Evolutionary conservation across 768 basidiomycete genomes (phyloP), one percentile per base, ranked within the genome.

Genomic region (Saitozyma sp.): DNA sequence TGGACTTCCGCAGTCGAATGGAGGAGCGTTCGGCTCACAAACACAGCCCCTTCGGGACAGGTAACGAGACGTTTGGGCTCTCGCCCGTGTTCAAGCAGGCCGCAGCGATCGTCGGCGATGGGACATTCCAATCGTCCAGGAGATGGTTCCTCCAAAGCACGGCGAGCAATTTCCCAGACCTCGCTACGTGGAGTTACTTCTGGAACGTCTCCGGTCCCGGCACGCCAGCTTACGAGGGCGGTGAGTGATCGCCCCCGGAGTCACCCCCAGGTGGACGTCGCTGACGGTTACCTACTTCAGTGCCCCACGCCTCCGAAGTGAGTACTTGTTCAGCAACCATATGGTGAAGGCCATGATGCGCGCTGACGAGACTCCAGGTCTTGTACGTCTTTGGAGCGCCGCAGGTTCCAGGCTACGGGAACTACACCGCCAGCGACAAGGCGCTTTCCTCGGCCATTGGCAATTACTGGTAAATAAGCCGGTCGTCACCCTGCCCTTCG

Each of bases 171-270:
- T 56, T 20, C 52, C 59, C 59, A 7, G 52, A 54, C 17, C 41
- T 54, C 11, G 19, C 38, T 29, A 72, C 72, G 5, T 78, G 75
- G 73, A 65, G 73, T 11, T 78, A 78, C 64, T 62, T 69, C 40
- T 78, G 73, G 55, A 69, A 68, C 42, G 68, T 71, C 61, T 59
- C 66, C 37, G 29, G 59, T 20, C 71, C 64, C 3, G 50, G 54
- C n/a, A 41, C 55, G 0, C 42, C 54, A 13, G 38, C 53, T 6
- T 65, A 65, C 41, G n/a, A 20, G 9, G 70, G 70, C 43, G 69
- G 69, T 71, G 38, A 63, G 66, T 60, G 14, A 29, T 20, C 19
- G 10, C 37, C 17, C 2, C 41, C 59, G 16, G 10, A 9, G 37
- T 9, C 39, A 5, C 42, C 49, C 1, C 11, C 6, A 14, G 39